A percentile compares a stretch with the other conserved stretches of the same genome.
Evolutionary conservation across 2,329 filamentous ascomycete genomes (phyloP).

Genomic region (Scytalidium lignicola): DNA sequence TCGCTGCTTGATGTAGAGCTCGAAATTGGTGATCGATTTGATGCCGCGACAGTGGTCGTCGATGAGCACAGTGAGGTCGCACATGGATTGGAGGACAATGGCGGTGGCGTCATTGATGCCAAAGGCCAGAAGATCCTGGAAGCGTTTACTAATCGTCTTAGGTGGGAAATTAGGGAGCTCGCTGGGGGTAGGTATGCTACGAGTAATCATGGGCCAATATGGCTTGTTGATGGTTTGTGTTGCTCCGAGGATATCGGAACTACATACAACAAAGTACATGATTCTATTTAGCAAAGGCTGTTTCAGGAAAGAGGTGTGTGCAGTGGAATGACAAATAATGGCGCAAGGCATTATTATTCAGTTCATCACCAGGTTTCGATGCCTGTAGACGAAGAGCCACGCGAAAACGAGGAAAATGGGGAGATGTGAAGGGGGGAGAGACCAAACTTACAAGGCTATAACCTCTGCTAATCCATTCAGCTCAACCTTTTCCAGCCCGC

Average conservation of each 20-base stretch:
- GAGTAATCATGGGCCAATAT: conserved; percentile 6
- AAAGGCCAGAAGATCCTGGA: conserved; percentile 1
- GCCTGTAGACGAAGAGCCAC: too few species aligned
- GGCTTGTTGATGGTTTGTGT: conserved; percentile 6
- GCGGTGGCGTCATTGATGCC: neutral
- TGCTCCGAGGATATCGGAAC: conserved; percentile 9
- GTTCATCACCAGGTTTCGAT: too few species aligned
- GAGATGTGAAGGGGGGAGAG: neutral
- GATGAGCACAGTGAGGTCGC: conserved; percentile 8
- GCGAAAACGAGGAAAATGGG: neutral
- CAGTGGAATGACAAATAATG: too few species aligned
- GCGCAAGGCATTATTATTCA: too few species aligned
- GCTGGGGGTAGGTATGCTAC: neutral
- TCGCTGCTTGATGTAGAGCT: conserved; percentile 2
- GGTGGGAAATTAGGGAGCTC: neutral
- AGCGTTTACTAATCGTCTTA: conserved; percentile 1
- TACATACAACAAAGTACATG: neutral
- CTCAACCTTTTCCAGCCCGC: conserved; percentile 9
- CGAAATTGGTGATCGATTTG: conserved; percentile 3
- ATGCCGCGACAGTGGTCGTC: conserved; percentile 5
- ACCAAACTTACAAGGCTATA: conserved; percentile 7
- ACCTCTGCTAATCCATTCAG: conserved; percentile 9
- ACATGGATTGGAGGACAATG: conserved; percentile 4
- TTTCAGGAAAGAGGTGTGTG: neutral
- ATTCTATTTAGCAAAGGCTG: neutral